Percentiles rank a stretch among this genome's conserved stretches.
phyloP scores from a whole-genome alignment of 495 filamentous ascomycete species.

The Parathielavia appendiculata region DNA sequence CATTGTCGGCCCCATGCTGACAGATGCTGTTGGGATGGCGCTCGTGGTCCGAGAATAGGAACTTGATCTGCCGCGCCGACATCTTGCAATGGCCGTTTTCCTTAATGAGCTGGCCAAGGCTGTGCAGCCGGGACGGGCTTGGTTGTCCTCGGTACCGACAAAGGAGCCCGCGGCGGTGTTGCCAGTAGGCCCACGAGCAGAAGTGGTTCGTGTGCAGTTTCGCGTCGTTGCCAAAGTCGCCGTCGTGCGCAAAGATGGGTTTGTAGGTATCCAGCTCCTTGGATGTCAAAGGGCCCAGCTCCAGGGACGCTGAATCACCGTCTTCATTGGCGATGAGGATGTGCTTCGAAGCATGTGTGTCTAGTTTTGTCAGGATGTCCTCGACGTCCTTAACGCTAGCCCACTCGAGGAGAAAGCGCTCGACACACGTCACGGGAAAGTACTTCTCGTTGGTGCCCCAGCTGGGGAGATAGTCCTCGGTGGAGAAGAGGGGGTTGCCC shows the following conservation, averaged over 20 bases:
- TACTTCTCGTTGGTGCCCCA: not conserved
- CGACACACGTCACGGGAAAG: slow-evolving; percentile 1
- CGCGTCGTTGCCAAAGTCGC: not conserved
- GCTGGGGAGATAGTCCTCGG: not conserved
- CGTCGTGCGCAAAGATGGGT: not conserved
- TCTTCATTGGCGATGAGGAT: not conserved
- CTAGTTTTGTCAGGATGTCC: not conserved
- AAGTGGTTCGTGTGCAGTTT: slow-evolving; percentile 9
- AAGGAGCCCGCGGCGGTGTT: not conserved
- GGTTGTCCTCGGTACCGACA: not conserved
- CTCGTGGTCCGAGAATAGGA: slow-evolving; percentile 4
- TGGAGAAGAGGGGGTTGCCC: slow-evolving; percentile 24
- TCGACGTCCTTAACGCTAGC: not conserved
- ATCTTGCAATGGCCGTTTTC: too few species aligned
- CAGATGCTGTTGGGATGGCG: not conserved
- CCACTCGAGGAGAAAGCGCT: not conserved
- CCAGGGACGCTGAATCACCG: not conserved
- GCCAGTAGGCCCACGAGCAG: not conserved
- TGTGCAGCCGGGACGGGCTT: not conserved
- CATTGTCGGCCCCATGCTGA: not conserved
- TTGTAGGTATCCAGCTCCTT: too few species aligned
- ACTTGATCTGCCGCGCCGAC: not conserved
- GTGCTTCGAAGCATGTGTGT: not conserved
- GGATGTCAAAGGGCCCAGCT: not conserved
- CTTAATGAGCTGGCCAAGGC: not conserved